These are phyloP conservation scores for Schwanniomyces yamadae DNA, from an alignment of 805 yeast species.

Conservation along the genomic window DNA sequence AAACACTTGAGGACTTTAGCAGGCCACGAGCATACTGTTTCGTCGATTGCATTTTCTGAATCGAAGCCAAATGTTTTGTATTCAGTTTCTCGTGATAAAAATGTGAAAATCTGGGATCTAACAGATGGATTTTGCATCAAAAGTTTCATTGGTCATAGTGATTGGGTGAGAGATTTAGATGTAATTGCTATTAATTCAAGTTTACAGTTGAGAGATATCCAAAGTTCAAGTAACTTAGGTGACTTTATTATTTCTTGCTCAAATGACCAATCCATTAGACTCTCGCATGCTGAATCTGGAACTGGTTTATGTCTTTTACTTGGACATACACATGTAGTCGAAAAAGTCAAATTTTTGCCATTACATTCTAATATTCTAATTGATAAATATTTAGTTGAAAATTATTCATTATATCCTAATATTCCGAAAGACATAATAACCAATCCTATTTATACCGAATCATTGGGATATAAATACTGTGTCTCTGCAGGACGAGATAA, in stretches of 20 bases:
- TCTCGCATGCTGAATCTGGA: slow-evolving; percentile 66
- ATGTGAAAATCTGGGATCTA: slow-evolving; percentile 66
- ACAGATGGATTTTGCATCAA: slow-evolving; percentile 63
- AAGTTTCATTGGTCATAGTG: slow-evolving; percentile 76
- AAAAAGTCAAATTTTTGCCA: slow-evolving; percentile 69
- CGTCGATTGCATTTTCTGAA: slow-evolving; percentile 54
- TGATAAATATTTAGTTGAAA: slow-evolving; percentile 42
- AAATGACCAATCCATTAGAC: slow-evolving; percentile 70
- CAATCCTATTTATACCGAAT: slow-evolving; percentile 25
- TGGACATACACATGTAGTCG: slow-evolving; percentile 85
- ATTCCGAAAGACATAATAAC: slow-evolving; percentile 30
- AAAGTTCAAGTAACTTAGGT: slow-evolving; percentile 30
- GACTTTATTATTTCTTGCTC: slow-evolving; percentile 71
- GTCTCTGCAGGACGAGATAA: slow-evolving; percentile 82
- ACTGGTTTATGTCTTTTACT: slow-evolving; percentile 63
- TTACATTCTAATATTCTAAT: slow-evolving; percentile 44
- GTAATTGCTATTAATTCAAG: slow-evolving; percentile 20
- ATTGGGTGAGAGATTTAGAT: slow-evolving; percentile 80
- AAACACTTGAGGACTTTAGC: slow-evolving; percentile 59
- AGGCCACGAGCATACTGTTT: slow-evolving; percentile 88
- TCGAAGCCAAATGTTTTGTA: slow-evolving; percentile 48
- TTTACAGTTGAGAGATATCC: slow-evolving; percentile 11
- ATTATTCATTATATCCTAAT: slow-evolving; percentile 28
- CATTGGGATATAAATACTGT: slow-evolving; percentile 66
- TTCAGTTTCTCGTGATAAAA: slow-evolving; percentile 62